Percentiles rank a stretch among this genome's conserved stretches.
phyloP scores from a whole-genome alignment of 2,329 filamentous ascomycete species.

The Neoascochyta sp. region DNA sequence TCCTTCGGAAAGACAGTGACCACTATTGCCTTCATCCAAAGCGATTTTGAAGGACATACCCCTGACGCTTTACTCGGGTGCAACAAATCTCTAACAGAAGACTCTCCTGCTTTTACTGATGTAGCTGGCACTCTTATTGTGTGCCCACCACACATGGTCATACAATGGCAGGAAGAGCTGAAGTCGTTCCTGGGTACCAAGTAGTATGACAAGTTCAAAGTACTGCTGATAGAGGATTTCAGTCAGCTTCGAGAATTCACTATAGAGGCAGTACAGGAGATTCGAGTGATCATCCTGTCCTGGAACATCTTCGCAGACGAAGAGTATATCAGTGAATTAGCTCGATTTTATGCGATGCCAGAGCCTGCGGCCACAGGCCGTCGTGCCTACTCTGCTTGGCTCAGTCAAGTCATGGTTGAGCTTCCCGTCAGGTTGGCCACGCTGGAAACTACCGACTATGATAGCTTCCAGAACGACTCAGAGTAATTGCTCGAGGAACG shows the following conservation, averaged over 20 bases:
- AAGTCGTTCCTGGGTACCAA: slow-evolving; percentile 46
- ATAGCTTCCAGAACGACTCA: slow-evolving; percentile 28
- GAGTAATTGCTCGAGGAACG: slow-evolving; percentile 16
- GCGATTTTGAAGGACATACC: slow-evolving; percentile 34
- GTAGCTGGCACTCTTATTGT: slow-evolving; percentile 59
- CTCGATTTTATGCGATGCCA: slow-evolving; percentile 50
- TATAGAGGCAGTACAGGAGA: slow-evolving; percentile 46
- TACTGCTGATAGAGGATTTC: slow-evolving; percentile 45
- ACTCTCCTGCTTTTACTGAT: slow-evolving; percentile 35
- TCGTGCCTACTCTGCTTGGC: slow-evolving; percentile 54
- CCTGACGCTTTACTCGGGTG: slow-evolving; percentile 9
- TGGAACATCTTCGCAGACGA: slow-evolving; percentile 48
- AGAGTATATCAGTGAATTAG: slow-evolving; percentile 50
- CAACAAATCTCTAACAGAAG: slow-evolving; percentile 6
- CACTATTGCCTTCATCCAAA: slow-evolving; percentile 54
- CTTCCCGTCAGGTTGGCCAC: slow-evolving; percentile 44
- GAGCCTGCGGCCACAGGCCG: slow-evolving; percentile 35
- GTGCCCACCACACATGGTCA: slow-evolving; percentile 52
- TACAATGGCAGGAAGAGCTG: slow-evolving; percentile 59
- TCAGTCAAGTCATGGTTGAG: slow-evolving; percentile 42
- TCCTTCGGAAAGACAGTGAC: slow-evolving; percentile 66
- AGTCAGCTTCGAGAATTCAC: slow-evolving; percentile 41
- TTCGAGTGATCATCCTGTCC: slow-evolving; percentile 56
- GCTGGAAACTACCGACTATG: slow-evolving; percentile 29
- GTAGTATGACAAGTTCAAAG: slow-evolving; percentile 31